These are phyloP conservation scores for Nemophila menziesii DNA, from an alignment of 257 asterid genomes.

Conservation along the genomic window DNA sequence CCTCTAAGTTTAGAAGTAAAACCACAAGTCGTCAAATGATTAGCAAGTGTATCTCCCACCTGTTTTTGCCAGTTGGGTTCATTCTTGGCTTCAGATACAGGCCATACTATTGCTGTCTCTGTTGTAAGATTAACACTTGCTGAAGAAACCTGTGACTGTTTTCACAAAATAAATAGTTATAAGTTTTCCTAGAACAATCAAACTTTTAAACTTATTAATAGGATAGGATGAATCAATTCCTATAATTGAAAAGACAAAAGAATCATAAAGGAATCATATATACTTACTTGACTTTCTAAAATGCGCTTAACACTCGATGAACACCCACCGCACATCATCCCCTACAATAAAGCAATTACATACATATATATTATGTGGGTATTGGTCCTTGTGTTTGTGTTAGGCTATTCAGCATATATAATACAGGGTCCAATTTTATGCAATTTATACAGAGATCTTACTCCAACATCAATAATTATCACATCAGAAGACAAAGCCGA, in stretches of 20 bases:
- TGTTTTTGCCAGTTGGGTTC: conserved; percentile 74
- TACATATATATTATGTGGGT: not conserved
- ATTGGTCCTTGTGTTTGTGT: not conserved
- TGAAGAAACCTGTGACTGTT: conserved; percentile 84
- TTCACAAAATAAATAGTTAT: conserved; percentile 9
- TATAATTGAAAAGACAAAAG: no score
- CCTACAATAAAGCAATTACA: conserved; percentile 10
- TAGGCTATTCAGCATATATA: no score
- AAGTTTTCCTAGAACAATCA: not conserved
- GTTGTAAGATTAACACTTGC: conserved; percentile 89
- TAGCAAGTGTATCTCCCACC: conserved; percentile 85
- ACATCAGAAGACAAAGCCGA: conserved; percentile 61
- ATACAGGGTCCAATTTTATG: no score
- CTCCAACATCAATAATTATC: conserved; percentile 82
- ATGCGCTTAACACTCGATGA: conserved; percentile 45
- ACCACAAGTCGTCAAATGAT: conserved; percentile 87
- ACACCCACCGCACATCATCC: conserved; percentile 52
- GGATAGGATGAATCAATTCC: not conserved
- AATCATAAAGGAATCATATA: no score
- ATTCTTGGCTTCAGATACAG: conserved; percentile 69
- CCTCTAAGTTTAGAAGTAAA: conserved; percentile 78
- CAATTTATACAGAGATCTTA: conserved; percentile 23
- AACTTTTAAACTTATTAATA: not conserved
- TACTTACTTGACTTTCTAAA: conserved; percentile 41
- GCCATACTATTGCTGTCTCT: conserved; percentile 94